phyloP scores from a whole-genome alignment of 352 stramenopile genomes.

The Pythium diclinum region DNA sequence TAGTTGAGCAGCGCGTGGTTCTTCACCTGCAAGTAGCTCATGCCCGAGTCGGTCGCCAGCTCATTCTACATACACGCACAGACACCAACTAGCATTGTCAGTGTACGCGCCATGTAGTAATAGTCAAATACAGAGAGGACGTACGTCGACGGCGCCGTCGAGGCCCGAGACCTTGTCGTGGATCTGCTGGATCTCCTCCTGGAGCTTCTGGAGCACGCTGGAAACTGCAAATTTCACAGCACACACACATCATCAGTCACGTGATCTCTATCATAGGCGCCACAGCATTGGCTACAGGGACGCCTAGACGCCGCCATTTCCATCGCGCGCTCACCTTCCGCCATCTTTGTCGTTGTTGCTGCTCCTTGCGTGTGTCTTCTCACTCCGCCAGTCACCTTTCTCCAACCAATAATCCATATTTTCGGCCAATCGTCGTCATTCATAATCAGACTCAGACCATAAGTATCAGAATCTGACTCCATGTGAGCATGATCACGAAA shows the following conservation, averaged over 20 bases:
- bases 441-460: constrained; percentile 9
- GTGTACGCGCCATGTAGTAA: not conserved
- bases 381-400: constrained; percentile 8
- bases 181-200: constrained; percentile 55
- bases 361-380: not conserved
- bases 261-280: not conserved
- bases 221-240: constrained; percentile 27
- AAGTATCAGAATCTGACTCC: constrained; percentile 4
- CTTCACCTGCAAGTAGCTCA: constrained; percentile 85
- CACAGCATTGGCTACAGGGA: not conserved
- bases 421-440: constrained; percentile 33
- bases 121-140: constrained; percentile 17
- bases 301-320: not conserved
- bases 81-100: no score
- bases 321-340: constrained; percentile 29
- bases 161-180: constrained; percentile 51
- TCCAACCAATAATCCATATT: constrained; percentile 29
- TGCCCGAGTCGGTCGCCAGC: constrained; percentile 54
- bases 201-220: constrained; percentile 45
- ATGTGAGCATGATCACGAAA: constrained; percentile 3
- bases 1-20: constrained; percentile 85
- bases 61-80: constrained; percentile 36
- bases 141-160: constrained; percentile 41
- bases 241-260: not conserved
- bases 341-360: constrained; percentile 6